Percentiles rank a stretch among this genome's conserved stretches.
These are phyloP conservation scores for Solanum chacoense DNA, from an alignment of 305 asterid genomes.

Conservation along the genomic window DNA sequence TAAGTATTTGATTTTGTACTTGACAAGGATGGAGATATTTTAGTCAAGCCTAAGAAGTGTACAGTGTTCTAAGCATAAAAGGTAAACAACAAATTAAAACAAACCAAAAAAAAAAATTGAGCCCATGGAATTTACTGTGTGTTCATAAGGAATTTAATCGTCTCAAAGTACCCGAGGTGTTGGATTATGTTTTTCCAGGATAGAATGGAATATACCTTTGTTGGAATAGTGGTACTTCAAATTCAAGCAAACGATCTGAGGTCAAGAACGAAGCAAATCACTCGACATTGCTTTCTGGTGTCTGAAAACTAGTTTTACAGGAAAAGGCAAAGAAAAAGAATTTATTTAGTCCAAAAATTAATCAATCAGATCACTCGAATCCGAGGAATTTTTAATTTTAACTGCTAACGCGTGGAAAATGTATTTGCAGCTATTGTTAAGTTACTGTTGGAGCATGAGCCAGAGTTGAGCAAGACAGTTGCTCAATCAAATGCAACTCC, in stretches of 20 bases:
- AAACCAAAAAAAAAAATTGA: background rate
- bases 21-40: background rate
- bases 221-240: background rate
- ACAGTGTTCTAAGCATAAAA: background rate
- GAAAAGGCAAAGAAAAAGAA: background rate
- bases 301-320: background rate
- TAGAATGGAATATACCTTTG: background rate
- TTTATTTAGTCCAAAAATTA: background rate
- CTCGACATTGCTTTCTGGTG: background rate
- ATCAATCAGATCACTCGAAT: background rate
- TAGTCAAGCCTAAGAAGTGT: background rate
- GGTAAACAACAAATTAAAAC: background rate
- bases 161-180: background rate
- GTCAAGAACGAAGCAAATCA: background rate
- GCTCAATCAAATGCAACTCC: slow-evolving; percentile 73
- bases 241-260: background rate
- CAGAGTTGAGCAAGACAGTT: slow-evolving; percentile 44
- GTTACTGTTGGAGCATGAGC: slow-evolving; percentile 52
- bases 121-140: background rate
- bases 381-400: background rate
- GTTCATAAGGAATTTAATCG: background rate
- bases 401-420: background rate
- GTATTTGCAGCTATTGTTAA: slow-evolving; percentile 38
- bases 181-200: background rate
- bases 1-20: background rate